phyloP scores from a whole-genome alignment of 345 rosid genomes.

The Brassica carinata region DNA sequence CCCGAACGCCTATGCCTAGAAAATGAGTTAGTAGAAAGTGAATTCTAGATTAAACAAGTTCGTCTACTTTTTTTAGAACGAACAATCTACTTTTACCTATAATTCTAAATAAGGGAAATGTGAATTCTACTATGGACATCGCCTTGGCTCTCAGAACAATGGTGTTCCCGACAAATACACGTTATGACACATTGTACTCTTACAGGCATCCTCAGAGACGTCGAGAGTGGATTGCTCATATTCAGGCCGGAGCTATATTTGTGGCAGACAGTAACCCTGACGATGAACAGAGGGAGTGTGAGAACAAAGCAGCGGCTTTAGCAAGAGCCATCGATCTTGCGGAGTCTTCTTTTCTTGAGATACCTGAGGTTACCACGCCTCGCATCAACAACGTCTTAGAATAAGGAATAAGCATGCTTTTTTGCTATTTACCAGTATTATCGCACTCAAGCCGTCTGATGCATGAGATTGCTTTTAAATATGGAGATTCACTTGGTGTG shows the following conservation, averaged over 20 bases:
- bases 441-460: slow-evolving; percentile 9
- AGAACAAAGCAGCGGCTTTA: slow-evolving; percentile 93
- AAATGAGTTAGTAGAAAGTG: no score
- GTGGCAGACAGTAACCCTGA: slow-evolving; percentile 88
- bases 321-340: slow-evolving; percentile 95
- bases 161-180: slow-evolving; percentile 69
- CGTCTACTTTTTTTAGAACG: no score
- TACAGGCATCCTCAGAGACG: slow-evolving; percentile 68
- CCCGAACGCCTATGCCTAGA: no score
- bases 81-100: no score
- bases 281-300: slow-evolving; percentile 93
- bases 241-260: slow-evolving; percentile 92
- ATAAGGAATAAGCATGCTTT: not conserved
- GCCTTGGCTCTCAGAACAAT: slow-evolving; percentile 84
- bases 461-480: not conserved
- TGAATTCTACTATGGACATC: slow-evolving; percentile 58
- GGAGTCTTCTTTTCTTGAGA: slow-evolving; percentile 72
- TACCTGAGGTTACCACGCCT: slow-evolving; percentile 30
- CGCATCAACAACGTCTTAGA: slow-evolving; percentile 29
- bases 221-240: slow-evolving; percentile 85
- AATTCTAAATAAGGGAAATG: no score
- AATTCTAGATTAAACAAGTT: no score
- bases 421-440: not conserved
- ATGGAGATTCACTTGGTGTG: no score
- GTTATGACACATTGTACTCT: slow-evolving; percentile 77